A percentile compares a stretch with the other conserved stretches of the same genome.
Conservation (phyloP, 108 stramenopile genomes). For the Nitzschia sp. region DNA sequence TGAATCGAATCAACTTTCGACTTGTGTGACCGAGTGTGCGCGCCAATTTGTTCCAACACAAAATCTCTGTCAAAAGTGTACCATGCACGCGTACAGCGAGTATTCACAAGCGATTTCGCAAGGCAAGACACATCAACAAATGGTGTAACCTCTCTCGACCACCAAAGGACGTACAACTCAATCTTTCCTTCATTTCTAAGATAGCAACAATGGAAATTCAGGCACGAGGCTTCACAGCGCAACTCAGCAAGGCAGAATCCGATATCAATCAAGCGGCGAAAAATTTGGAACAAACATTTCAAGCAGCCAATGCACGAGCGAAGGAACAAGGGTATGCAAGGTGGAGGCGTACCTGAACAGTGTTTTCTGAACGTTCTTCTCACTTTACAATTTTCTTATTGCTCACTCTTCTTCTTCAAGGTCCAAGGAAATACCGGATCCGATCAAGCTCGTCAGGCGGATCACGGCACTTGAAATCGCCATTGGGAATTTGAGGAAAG, state of each 20-base stretch:
- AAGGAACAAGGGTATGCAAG: neutral
- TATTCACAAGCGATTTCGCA: too few species aligned
- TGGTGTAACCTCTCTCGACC: neutral
- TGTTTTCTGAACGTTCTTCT: neutral
- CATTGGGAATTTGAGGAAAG: slow-evolving; percentile 15
- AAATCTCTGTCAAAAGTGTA: too few species aligned
- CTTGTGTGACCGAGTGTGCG: too few species aligned
- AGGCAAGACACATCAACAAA: neutral
- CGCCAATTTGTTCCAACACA: too few species aligned
- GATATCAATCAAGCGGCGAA: slow-evolving; percentile 19
- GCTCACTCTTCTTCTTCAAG: neutral
- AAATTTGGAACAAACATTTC: slow-evolving; percentile 23
- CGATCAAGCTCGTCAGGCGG: slow-evolving; percentile 30
- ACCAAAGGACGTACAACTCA: neutral
- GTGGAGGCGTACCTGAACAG: neutral
- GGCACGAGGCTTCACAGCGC: slow-evolving; percentile 9
- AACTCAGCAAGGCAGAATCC: slow-evolving; percentile 21
- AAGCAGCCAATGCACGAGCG: neutral
- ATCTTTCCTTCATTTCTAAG: too few species aligned
- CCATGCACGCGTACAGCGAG: too few species aligned
- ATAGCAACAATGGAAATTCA: slow-evolving; percentile 12
- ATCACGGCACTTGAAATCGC: slow-evolving; percentile 36
- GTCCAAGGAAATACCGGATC: slow-evolving; percentile 9
- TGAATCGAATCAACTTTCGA: too few species aligned
- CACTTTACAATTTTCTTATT: neutral